Percentiles rank a stretch among this genome's conserved stretches.
phyloP scores from a whole-genome alignment of 2,329 filamentous ascomycete genomes.

The Colletotrichum lentis region DNA sequence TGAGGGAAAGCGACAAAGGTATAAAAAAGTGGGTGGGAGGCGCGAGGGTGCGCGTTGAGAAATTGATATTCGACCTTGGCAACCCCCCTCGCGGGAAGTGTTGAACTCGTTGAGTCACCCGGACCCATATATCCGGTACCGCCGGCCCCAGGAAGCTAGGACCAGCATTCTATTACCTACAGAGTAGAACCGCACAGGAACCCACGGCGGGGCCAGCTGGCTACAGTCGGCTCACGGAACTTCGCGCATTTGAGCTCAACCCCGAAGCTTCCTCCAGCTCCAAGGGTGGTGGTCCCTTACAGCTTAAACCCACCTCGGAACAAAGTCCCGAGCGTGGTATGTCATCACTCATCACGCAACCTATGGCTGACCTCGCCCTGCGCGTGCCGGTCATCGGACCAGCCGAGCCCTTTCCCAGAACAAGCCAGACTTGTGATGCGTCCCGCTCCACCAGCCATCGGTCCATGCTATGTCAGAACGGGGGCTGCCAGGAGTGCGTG shows the following conservation, averaged over 20 bases:
- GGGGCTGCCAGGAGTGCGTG: not conserved
- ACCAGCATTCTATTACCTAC: too few species aligned
- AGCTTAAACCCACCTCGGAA: not conserved
- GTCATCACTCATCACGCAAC: not conserved
- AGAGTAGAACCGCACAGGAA: too few species aligned
- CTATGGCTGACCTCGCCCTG: not conserved
- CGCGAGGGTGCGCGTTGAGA: not conserved
- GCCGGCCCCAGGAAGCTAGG: not conserved
- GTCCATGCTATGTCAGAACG: constrained; percentile 33
- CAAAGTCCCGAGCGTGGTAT: constrained; percentile 1
- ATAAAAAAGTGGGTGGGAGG: not conserved
- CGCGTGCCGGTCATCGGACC: constrained; percentile 34
- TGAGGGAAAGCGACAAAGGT: not conserved
- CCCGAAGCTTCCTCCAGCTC: constrained; percentile 55
- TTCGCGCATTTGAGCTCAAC: constrained; percentile 75
- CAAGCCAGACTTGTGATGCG: constrained; percentile 11
- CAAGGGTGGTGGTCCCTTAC: not conserved
- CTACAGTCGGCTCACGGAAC: constrained; percentile 43
- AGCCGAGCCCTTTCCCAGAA: constrained; percentile 18
- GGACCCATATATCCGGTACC: not conserved
- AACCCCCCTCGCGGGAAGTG: not conserved
- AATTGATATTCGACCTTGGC: not conserved
- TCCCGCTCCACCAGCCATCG: constrained; percentile 19
- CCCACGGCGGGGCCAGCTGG: constrained; percentile 25
- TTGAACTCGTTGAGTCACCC: constrained; percentile 21